A percentile compares a stretch with the other conserved stretches of the same genome.
Conservation (phyloP, 306 rosid genomes). For the Abrus pulchellus region DNA sequence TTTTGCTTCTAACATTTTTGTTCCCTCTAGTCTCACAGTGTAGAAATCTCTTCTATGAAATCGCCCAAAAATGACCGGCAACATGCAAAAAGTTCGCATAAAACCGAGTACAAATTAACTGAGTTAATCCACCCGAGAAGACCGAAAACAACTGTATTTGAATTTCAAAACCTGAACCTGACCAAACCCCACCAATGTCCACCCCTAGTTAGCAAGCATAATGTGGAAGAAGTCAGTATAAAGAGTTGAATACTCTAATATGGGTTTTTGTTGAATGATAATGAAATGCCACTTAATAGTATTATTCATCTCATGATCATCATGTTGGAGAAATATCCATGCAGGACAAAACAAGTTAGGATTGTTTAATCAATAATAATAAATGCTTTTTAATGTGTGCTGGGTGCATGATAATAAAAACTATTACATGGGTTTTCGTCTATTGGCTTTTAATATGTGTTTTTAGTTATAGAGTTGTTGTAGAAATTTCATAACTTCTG, state of each 20-base stretch:
- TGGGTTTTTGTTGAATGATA: constrained; percentile 5
- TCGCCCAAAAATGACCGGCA: no score
- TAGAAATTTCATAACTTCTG: neutral
- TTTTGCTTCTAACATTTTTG: no score
- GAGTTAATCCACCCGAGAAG: no score
- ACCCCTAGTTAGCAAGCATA: no score
- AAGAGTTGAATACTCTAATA: neutral
- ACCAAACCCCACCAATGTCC: no score
- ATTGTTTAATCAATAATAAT: neutral
- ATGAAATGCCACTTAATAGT: constrained; percentile 5
- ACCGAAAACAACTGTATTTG: no score
- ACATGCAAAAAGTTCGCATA: no score
- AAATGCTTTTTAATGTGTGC: neutral
- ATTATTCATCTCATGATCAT: neutral
- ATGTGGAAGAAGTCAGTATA: neutral
- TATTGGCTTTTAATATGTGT: neutral
- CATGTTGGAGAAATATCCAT: constrained; percentile 2
- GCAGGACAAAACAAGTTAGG: neutral
- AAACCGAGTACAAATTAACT: no score
- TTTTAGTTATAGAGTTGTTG: constrained; percentile 4
- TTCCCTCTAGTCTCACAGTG: no score
- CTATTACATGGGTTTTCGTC: neutral
- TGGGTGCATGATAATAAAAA: neutral
- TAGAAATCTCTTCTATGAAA: no score
- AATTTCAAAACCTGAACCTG: no score